phyloP scores from a whole-genome alignment of 1,284 basidiomycete genomes.

The Phlebopus sp. region DNA sequence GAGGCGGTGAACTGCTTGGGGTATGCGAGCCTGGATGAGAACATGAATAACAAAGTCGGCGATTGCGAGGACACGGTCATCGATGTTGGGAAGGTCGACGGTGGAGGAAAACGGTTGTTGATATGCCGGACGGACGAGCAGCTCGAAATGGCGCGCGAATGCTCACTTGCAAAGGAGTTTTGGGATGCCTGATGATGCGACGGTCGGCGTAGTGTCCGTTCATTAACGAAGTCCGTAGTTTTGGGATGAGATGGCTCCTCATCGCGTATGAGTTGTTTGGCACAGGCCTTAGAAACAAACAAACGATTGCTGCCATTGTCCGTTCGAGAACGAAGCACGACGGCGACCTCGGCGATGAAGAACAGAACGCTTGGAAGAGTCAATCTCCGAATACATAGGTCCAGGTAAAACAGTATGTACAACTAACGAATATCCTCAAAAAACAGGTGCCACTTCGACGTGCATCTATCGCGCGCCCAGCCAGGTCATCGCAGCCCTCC shows the following conservation, averaged over 20 bases:
- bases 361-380: not conserved
- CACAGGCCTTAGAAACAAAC: not conserved
- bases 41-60: constrained; percentile 36
- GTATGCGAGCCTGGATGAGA: constrained; percentile 48
- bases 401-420: not conserved
- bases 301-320: not conserved
- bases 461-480: constrained; percentile 25
- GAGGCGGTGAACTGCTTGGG: constrained; percentile 58
- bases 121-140: constrained; percentile 69
- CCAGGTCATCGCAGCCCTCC: constrained; percentile 33
- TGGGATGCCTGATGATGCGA: constrained; percentile 13
- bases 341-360: not conserved
- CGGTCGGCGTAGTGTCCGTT: no score
- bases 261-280: no score
- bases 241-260: no score
- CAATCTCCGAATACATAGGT: not conserved
- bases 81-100: constrained; percentile 40
- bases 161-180: constrained; percentile 29
- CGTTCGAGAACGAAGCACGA: constrained; percentile 1
- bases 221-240: no score
- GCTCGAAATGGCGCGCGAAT: constrained; percentile 67
- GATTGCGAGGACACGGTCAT: constrained; percentile 38
- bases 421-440: not conserved
- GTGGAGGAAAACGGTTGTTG: constrained; percentile 40
- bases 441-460: not conserved